Conservation (phyloP, 2,329 filamentous ascomycete species). For the Exophiala viscosa region DNA sequence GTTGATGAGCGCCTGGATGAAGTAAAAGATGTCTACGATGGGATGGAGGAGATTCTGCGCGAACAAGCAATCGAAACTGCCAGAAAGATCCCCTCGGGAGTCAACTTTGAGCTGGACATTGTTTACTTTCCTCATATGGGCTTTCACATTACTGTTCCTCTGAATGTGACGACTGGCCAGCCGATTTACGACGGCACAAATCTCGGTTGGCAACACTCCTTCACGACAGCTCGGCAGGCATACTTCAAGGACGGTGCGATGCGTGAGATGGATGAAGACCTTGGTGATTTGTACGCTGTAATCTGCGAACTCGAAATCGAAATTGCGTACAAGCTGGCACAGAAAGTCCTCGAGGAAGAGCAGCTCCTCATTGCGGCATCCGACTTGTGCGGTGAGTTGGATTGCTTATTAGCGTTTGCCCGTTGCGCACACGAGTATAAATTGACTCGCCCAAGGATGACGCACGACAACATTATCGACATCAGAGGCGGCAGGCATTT, state of each 20-base stretch:
- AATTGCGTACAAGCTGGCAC: conserved; percentile 73
- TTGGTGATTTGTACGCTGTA: conserved; percentile 78
- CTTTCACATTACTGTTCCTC: conserved; percentile 73
- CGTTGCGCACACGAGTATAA: conserved; percentile 71
- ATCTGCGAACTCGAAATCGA: conserved; percentile 91
- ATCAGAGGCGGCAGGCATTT: conserved; percentile 78
- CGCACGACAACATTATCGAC: conserved; percentile 63
- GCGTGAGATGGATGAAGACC: conserved; percentile 72
- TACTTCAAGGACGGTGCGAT: conserved; percentile 88
- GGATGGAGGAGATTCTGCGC: conserved; percentile 69
- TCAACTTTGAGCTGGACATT: conserved; percentile 62
- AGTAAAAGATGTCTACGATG: conserved; percentile 72
- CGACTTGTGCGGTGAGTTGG: conserved; percentile 78
- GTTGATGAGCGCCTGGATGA: conserved; percentile 72
- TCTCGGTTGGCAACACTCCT: conserved; percentile 72
- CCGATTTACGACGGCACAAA: conserved; percentile 62
- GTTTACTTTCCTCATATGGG: conserved; percentile 90
- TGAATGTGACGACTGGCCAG: conserved; percentile 57
- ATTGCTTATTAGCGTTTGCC: conserved; percentile 74
- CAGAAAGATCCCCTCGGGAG: conserved; percentile 56
- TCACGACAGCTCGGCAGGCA: conserved; percentile 64
- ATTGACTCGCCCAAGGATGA: conserved; percentile 67
- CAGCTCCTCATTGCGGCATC: conserved; percentile 65
- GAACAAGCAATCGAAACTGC: conserved; percentile 64
- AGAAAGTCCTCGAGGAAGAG: conserved; percentile 66